Evolutionary conservation across 768 basidiomycete genomes (phyloP).

Genomic region (Boletellus sp.): DNA sequence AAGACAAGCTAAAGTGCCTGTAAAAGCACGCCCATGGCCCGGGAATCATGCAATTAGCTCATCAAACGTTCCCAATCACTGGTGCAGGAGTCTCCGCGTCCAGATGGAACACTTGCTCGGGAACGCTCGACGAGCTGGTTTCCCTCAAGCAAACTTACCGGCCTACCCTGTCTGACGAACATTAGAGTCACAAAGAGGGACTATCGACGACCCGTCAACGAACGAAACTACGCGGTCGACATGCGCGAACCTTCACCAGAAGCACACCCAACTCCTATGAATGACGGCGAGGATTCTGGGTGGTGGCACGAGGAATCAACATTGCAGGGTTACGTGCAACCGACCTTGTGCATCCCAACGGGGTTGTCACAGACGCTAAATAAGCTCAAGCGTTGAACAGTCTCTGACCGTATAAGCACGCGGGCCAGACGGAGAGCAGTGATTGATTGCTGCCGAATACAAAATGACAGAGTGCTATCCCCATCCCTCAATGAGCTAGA

Average conservation of each 20-base stretch:
- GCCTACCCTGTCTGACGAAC: conserved; percentile 34
- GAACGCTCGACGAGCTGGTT: not conserved
- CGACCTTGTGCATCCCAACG: conserved; percentile 4
- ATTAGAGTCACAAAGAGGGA: conserved; percentile 61
- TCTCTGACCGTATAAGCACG: no score
- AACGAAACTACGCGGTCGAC: not conserved
- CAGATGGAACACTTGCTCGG: conserved; percentile 31
- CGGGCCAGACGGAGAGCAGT: not conserved
- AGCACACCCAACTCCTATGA: conserved; percentile 51
- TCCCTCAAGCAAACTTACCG: not conserved
- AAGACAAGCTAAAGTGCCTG: conserved; percentile 15
- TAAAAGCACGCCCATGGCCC: conserved; percentile 26
- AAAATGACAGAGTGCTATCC: conserved; percentile 13
- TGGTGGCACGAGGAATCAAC: conserved; percentile 7
- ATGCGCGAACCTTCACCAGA: conserved; percentile 56
- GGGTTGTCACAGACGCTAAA: conserved; percentile 7
- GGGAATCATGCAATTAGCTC: conserved; percentile 61
- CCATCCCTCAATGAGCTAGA: conserved; percentile 45
- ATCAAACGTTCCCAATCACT: conserved; percentile 46
- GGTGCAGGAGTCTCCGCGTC: conserved; percentile 37
- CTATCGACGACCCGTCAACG: conserved; percentile 29
- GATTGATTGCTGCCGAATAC: conserved; percentile 20
- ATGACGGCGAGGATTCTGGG: conserved; percentile 32
- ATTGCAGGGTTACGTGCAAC: not conserved
- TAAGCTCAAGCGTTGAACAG: not conserved